Percentiles rank a stretch among this genome's conserved stretches.
Conservation (phyloP, 352 stramenopile genomes). For the Phytophthora macrochlamydospora region DNA sequence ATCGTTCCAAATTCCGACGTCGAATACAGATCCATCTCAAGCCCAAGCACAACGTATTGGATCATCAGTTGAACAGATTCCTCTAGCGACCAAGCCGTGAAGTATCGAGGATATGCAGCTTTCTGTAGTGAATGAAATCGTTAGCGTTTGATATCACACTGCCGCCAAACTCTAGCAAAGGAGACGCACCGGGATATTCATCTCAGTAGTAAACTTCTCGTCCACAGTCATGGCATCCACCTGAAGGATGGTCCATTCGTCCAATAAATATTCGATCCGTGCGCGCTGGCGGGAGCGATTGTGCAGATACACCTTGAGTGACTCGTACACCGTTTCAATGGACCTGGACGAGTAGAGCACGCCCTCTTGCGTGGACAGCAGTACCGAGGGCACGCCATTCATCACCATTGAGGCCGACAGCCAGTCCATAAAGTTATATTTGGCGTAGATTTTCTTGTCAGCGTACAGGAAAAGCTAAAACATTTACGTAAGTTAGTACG, state of each 20-base stretch:
- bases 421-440: conserved; percentile 88
- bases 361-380: conserved; percentile 86
- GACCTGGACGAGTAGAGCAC: conserved; percentile 74
- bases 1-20: conserved; percentile 70
- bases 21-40: conserved; percentile 84
- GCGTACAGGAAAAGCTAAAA: conserved; percentile 82
- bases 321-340: conserved; percentile 88
- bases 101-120: conserved; percentile 77
- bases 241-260: conserved; percentile 82
- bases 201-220: conserved; percentile 83
- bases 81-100: conserved; percentile 84
- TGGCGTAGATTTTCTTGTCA: conserved; percentile 86
- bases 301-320: conserved; percentile 79
- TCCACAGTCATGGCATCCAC: conserved; percentile 73
- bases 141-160: background rate
- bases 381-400: conserved; percentile 79
- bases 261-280: conserved; percentile 80
- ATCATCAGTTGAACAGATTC: conserved; percentile 78
- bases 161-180: background rate
- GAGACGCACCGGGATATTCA: conserved; percentile 75
- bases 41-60: conserved; percentile 74
- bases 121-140: conserved; percentile 43
- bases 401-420: conserved; percentile 81
- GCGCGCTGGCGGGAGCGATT: conserved; percentile 82
- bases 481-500: conserved; percentile 7